These are phyloP conservation scores for Balansia obtecta DNA, from an alignment of 2,329 filamentous ascomycete species.

Conservation along the genomic window DNA sequence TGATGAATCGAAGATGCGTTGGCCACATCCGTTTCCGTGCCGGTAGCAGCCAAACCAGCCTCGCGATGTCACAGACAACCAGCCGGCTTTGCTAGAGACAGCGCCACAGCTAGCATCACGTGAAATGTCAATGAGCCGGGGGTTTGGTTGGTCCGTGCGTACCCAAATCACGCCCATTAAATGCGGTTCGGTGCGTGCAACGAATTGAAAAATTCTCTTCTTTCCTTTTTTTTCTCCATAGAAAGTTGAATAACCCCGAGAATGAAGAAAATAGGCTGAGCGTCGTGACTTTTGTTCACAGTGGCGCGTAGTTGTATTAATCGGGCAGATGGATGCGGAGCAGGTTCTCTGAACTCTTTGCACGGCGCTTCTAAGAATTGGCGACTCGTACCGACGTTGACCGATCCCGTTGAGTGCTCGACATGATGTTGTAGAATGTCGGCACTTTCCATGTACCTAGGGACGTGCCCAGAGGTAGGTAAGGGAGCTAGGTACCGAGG, in stretches of 20 bases:
- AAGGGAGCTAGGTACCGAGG: too few species aligned
- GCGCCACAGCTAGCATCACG: slow-evolving; percentile 4
- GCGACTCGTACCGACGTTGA: slow-evolving; percentile 41
- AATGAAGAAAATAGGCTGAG: slow-evolving; percentile 42
- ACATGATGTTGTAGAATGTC: slow-evolving; percentile 25
- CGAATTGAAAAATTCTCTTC: slow-evolving; percentile 2
- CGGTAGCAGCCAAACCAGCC: not conserved
- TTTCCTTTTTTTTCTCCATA: slow-evolving; percentile 25
- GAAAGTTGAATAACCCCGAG: slow-evolving; percentile 47
- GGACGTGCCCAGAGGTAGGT: too few species aligned
- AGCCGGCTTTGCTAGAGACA: too few species aligned
- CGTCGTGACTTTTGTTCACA: slow-evolving; percentile 24
- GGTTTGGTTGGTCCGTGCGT: slow-evolving; percentile 20
- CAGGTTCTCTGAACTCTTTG: slow-evolving; percentile 13
- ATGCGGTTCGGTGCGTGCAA: not conserved
- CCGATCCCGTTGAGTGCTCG: slow-evolving; percentile 53
- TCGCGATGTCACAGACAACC: slow-evolving; percentile 2
- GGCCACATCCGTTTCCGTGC: not conserved
- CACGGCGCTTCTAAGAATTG: slow-evolving; percentile 53
- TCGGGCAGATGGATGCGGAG: slow-evolving; percentile 41
- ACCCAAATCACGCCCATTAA: not conserved
- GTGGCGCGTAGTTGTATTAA: slow-evolving; percentile 43
- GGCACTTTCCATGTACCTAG: not conserved
- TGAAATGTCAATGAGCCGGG: not conserved
- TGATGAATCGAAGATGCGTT: not conserved